Evolutionary conservation across 1,139 yeast species (phyloP), one percentile per base, ranked within the genome.

Genomic region (Pichia sorboxylosa): DNA sequence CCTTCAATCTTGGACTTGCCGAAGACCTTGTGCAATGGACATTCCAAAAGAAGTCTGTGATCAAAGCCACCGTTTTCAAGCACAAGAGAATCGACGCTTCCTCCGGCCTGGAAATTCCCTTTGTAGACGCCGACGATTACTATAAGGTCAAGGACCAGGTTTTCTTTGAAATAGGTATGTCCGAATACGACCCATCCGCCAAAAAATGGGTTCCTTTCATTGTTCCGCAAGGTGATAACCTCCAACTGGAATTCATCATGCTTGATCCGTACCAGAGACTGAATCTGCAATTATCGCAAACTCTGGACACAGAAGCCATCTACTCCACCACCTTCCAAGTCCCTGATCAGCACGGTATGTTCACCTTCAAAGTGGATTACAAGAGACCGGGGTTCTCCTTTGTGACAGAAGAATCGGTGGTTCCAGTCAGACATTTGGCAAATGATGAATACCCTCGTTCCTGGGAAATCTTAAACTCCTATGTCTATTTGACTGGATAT

Each of bases 281-380:
- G 36, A 75, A 67, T 43, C 58, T 80, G 51, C 54, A 59, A 34
- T 59, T 51, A 8, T 28, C 28, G 6, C 48, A 44, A 9, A 52
- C 48, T 20, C 53, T 44, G 21, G 32, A 23, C 9, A 17, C 17
- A 10, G 53, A 63, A 2, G 64, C 66, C 20, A 51, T 60, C 22
- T 76, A 74, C 47, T 55, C 65, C 6, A 57, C 69, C 3, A 67
- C 67, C 31, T 84, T 92, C 57, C 68, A 69, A 34, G 59, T 85
- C 30, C 98, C 98, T 16, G 97, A 90, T 55, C 96, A 87, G 51
- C 94, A 90, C 54, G 99, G 99, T 37, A 81, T 90, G 71, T 92
- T 85, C 59, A 83, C 96, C 4, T 84, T 84, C 57, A 69, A 70
- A 42, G 66, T 82, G 31, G 80, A 80, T 48, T 87, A 87, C 62